Conservation (phyloP, 2,329 filamentous ascomycete genomes). For the Hypoxylon sp. region DNA sequence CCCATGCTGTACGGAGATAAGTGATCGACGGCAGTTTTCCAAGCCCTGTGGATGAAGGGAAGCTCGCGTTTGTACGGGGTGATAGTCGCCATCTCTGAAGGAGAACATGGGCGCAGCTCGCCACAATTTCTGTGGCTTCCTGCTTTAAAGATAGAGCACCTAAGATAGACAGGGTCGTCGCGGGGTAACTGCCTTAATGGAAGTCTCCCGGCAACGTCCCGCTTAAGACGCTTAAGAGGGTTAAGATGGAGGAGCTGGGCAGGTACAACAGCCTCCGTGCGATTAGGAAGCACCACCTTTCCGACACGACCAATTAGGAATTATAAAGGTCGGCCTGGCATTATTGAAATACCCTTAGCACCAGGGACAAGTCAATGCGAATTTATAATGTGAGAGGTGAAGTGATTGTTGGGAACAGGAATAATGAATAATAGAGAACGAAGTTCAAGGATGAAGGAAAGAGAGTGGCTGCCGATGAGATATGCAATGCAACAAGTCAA, state of each 20-base stretch:
- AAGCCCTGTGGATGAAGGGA: conserved; percentile 70
- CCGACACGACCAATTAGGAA: conserved; percentile 45
- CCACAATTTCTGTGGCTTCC: conserved; percentile 50
- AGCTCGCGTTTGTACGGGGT: conserved; percentile 64
- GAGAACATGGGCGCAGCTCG: conserved; percentile 55
- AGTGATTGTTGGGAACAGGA: conserved; percentile 17
- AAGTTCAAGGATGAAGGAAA: conserved; percentile 13
- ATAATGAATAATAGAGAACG: background rate
- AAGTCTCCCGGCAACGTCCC: conserved; percentile 22
- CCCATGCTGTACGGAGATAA: conserved; percentile 62
- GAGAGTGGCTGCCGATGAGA: conserved; percentile 34
- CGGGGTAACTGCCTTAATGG: conserved; percentile 22
- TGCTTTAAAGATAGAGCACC: conserved; percentile 35
- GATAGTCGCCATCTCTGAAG: conserved; percentile 64
- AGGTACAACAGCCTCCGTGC: conserved; percentile 20
- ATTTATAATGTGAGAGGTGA: conserved; percentile 18
- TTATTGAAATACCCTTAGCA: conserved; percentile 43
- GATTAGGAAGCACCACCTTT: conserved; percentile 38
- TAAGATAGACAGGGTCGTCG: conserved; percentile 1
- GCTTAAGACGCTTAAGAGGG: conserved; percentile 10
- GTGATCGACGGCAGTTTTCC: conserved; percentile 64
- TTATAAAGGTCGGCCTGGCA: conserved; percentile 45
- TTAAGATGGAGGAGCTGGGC: conserved; percentile 2
- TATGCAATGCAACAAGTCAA: conserved; percentile 38
- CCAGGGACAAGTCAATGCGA: conserved; percentile 12